Evolutionary conservation across 495 filamentous ascomycete species (phyloP).

Genomic region (Penicillium tannophilum): DNA sequence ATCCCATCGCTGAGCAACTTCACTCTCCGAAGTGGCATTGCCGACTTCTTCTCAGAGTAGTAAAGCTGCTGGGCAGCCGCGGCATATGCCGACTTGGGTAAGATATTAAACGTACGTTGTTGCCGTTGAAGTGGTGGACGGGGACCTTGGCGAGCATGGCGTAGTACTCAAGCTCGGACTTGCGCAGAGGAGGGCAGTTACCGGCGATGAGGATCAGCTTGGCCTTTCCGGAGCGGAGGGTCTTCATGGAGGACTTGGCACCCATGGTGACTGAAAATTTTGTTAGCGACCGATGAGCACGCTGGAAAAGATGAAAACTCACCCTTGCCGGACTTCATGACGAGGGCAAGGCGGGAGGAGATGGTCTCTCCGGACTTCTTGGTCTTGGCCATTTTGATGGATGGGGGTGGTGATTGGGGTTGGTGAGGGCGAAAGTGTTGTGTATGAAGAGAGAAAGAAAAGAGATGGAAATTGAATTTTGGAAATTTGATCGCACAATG

Average conservation of each 20-base stretch:
- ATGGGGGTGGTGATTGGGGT: constrained; percentile 11
- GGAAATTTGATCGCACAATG: background rate
- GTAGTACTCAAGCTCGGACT: constrained; percentile 92
- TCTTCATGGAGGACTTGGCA: constrained; percentile 96
- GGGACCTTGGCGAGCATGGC: constrained; percentile 92
- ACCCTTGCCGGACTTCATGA: constrained; percentile 93
- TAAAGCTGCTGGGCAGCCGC: constrained; percentile 31
- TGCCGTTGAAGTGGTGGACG: constrained; percentile 96
- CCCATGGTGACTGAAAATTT: constrained; percentile 67
- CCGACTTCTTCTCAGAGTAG: constrained; percentile 37
- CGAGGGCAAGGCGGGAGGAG: constrained; percentile 86
- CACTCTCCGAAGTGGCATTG: constrained; percentile 61
- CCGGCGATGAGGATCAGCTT: constrained; percentile 78
- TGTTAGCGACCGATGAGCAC: constrained; percentile 13
- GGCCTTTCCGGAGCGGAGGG: constrained; percentile 69
- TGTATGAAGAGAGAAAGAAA: constrained; percentile 1
- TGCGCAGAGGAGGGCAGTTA: constrained; percentile 94
- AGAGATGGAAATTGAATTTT: constrained; percentile 3
- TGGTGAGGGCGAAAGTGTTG: constrained; percentile 5
- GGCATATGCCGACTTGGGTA: constrained; percentile 16
- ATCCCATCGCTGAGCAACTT: constrained; percentile 52
- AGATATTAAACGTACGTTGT: constrained; percentile 77
- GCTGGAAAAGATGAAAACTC: constrained; percentile 14
- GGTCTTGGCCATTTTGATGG: constrained; percentile 65
- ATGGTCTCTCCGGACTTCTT: constrained; percentile 94